Conservation (phyloP, 1,284 basidiomycete species). For the Ustilago loliicola region DNA sequence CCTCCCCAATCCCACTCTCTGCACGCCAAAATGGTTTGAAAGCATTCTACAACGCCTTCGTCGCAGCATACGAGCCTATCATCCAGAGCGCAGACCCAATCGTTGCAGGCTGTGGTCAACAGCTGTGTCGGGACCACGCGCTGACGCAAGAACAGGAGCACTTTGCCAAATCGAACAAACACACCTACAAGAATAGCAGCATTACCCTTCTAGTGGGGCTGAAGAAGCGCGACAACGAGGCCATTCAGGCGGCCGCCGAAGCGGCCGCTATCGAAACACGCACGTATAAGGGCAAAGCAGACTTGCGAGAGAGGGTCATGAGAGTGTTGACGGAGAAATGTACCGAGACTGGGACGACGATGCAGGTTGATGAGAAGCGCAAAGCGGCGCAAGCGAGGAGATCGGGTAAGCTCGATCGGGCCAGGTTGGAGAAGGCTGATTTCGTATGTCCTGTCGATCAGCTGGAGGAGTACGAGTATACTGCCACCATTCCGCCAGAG, state of each 20-base stretch:
- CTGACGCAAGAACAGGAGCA: slow-evolving; percentile 51
- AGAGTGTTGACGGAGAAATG: slow-evolving; percentile 28
- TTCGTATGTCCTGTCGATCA: slow-evolving; percentile 57
- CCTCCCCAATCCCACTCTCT: slow-evolving; percentile 49
- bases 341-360: slow-evolving; percentile 55
- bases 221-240: slow-evolving; percentile 51
- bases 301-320: slow-evolving; percentile 20
- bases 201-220: slow-evolving; percentile 56
- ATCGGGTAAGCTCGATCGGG: slow-evolving; percentile 41
- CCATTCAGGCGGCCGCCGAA: slow-evolving; percentile 21
- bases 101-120: slow-evolving; percentile 35
- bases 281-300: slow-evolving; percentile 3
- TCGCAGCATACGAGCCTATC: slow-evolving; percentile 50
- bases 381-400: slow-evolving; percentile 18
- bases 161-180: slow-evolving; percentile 40
- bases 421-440: slow-evolving; percentile 43
- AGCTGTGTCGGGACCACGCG: slow-evolving; percentile 46
- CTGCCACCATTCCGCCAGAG: slow-evolving; percentile 41
- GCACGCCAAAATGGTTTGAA: slow-evolving; percentile 54
- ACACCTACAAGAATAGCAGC: slow-evolving; percentile 54
- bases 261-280: slow-evolving; percentile 24
- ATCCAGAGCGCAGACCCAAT: slow-evolving; percentile 34
- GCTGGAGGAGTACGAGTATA: slow-evolving; percentile 55
- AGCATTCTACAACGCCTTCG: slow-evolving; percentile 47
- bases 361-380: slow-evolving; percentile 55